A percentile compares a stretch with the other conserved stretches of the same genome.
phyloP scores from a whole-genome alignment of 2,329 filamentous ascomycete species.

The Zasmidium citrigriseum region DNA sequence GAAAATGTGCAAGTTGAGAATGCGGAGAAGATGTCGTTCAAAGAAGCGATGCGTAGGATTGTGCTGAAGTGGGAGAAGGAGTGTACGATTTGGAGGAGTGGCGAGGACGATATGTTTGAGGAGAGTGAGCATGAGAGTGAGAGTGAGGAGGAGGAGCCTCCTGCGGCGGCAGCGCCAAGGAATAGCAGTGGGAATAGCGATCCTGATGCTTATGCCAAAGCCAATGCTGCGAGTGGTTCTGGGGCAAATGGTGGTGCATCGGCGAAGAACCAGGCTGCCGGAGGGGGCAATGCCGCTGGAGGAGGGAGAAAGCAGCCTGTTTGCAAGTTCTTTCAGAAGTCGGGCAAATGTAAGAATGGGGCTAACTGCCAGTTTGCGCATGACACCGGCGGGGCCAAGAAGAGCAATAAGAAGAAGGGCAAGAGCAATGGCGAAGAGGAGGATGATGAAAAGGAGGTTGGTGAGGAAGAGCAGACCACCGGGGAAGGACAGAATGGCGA shows the following conservation, averaged over 20 bases:
- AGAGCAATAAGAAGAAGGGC: too few relatives aligned
- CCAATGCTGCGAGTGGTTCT: too few relatives aligned
- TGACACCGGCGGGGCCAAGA: too few relatives aligned
- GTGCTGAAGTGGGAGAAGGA: not conserved
- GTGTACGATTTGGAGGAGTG: not conserved
- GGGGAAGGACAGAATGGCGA: too few relatives aligned
- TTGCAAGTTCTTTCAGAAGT: not conserved
- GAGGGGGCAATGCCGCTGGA: not conserved
- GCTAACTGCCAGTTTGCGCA: not conserved
- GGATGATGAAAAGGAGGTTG: too few relatives aligned
- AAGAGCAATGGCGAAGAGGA: too few relatives aligned
- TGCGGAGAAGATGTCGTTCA: not conserved
- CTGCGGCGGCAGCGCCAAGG: not conserved
- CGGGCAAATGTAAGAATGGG: not conserved
- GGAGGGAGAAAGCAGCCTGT: not conserved
- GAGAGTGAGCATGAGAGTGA: not conserved
- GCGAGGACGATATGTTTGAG: not conserved
- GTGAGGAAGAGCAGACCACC: too few relatives aligned
- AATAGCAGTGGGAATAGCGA: not conserved
- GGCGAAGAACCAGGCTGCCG: not conserved
- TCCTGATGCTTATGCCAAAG: too few relatives aligned
- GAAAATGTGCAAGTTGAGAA: not conserved
- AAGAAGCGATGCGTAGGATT: not conserved
- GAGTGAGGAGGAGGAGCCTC: not conserved
- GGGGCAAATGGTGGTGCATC: too few relatives aligned